Base-by-base conservation (phyloP, 1,139 yeast species). In the Pichiaceae sp. region DNA sequence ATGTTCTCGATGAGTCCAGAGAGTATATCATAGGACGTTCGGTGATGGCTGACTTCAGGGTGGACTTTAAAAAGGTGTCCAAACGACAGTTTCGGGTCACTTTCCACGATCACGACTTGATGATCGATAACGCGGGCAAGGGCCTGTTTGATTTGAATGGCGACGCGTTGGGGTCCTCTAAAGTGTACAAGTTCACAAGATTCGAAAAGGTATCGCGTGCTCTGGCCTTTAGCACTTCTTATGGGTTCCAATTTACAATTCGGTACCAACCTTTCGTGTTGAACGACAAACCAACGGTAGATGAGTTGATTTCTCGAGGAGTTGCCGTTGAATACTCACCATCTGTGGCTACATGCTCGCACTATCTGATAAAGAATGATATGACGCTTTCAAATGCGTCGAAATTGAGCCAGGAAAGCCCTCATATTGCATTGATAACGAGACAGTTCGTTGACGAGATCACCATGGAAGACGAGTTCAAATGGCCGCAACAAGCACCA, bases 21-120 rank as follows among this genome's bases (percentile, higher is more conserved):
- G 18, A 31, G n/a, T 38, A 35, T 32, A 31, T 35, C 8, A 17
- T 42, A 2, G 45, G 45, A 6, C 34, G 45, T 30, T 29, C 39
- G 3, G 19, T 2, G 4, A 29, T 21, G 18, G 29, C 21, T 6
- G 32, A 37, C 18, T 37, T 17, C 32, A 34, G 28, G 12, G 39
- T 31, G 31, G 37, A 32, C 32, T 20, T 18, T 28, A 39, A 31
- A 32, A 43, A 32, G 17, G 35, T 31, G 20, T 37, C 32, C 3
- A 28, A 32, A 32, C 14, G 31, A 18, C 41, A 40, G 18, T 31
- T 36, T 20, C 17, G 11, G 4, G 27, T 41, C 16, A 15, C 29
- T 18, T 32, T 28, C 36, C 21, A 16, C 17, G 24, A 17, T 4
- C 25, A 29, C 16, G 14, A 20, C 15, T 15, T 34, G 25, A 9